phyloP scores from a whole-genome alignment of 768 basidiomycete genomes.

The Naematelia aurantialba region DNA sequence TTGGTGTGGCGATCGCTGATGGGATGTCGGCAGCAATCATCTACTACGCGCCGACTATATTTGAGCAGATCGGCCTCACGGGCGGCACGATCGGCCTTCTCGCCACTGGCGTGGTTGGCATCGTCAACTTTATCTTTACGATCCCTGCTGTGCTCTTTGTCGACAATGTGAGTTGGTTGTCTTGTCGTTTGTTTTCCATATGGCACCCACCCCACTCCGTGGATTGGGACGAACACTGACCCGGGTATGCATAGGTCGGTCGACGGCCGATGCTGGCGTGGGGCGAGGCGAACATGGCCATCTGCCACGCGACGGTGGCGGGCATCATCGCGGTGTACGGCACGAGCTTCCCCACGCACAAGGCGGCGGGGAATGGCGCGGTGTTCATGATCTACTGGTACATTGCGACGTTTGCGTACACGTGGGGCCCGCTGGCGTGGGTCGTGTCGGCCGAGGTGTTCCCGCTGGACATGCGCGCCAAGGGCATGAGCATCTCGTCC shows the following conservation, averaged over 20 bases:
- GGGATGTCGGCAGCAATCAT: slow-evolving; percentile 52
- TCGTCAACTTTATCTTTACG: slow-evolving; percentile 70
- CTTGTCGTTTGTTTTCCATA: too few relatives aligned
- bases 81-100: slow-evolving; percentile 62
- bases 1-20: too few relatives aligned
- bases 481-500: slow-evolving; percentile 69
- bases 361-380: slow-evolving; percentile 64
- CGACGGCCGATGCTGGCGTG: slow-evolving; percentile 60
- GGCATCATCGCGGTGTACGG: slow-evolving; percentile 56
- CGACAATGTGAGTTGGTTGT: slow-evolving; percentile 54
- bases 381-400: slow-evolving; percentile 63
- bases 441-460: slow-evolving; percentile 67
- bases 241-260: slow-evolving; percentile 53
- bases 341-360: slow-evolving; percentile 58
- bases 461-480: slow-evolving; percentile 61
- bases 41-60: slow-evolving; percentile 70
- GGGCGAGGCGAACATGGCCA: slow-evolving; percentile 26
- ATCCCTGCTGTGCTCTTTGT: slow-evolving; percentile 80
- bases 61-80: slow-evolving; percentile 59
- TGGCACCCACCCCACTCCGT: not conserved
- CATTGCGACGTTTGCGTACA: slow-evolving; percentile 70
- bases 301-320: slow-evolving; percentile 67
- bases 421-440: slow-evolving; percentile 71
- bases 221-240: not conserved
- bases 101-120: slow-evolving; percentile 71